phyloP scores from a whole-genome alignment of 176 grass and related monocot genomes.

The Echinochloa phyllopogon region DNA sequence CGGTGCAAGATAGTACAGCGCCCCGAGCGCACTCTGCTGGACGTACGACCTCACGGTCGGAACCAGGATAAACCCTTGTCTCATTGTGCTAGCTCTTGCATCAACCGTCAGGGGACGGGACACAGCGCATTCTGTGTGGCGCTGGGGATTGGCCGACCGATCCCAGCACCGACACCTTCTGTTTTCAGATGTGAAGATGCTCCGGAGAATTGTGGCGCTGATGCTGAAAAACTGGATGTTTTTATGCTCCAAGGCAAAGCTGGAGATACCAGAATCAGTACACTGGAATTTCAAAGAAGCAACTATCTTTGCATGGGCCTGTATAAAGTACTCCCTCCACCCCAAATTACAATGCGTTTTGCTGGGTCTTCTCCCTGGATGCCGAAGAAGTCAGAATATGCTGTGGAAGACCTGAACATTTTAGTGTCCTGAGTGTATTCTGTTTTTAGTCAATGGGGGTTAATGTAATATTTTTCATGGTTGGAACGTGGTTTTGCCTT shows the following conservation, averaged over 20 bases:
- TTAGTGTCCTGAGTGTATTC: not conserved
- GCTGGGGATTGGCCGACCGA: too few species aligned
- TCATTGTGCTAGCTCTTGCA: too few species aligned
- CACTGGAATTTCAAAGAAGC: not conserved
- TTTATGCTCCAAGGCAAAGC: not conserved
- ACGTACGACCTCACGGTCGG: too few species aligned
- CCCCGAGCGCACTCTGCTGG: too few species aligned
- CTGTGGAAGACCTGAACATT: not conserved
- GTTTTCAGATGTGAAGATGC: not conserved
- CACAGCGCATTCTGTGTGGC: too few species aligned
- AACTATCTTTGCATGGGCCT: not conserved
- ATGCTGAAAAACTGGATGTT: not conserved
- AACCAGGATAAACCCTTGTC: too few species aligned
- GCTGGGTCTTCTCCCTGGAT: not conserved
- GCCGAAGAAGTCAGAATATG: not conserved
- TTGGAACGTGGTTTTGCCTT: not conserved
- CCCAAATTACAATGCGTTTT: not conserved
- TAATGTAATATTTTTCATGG: not conserved
- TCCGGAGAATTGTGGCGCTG: not conserved
- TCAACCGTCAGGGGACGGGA: too few species aligned
- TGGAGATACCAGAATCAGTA: not conserved
- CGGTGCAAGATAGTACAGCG: too few species aligned
- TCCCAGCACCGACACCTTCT: too few species aligned
- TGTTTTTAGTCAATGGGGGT: not conserved
- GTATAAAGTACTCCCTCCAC: not conserved